A percentile compares a stretch with the other conserved stretches of the same genome.
Conservation (phyloP, 23 red algal species). For the Gracilariopsis chorda region DNA sequence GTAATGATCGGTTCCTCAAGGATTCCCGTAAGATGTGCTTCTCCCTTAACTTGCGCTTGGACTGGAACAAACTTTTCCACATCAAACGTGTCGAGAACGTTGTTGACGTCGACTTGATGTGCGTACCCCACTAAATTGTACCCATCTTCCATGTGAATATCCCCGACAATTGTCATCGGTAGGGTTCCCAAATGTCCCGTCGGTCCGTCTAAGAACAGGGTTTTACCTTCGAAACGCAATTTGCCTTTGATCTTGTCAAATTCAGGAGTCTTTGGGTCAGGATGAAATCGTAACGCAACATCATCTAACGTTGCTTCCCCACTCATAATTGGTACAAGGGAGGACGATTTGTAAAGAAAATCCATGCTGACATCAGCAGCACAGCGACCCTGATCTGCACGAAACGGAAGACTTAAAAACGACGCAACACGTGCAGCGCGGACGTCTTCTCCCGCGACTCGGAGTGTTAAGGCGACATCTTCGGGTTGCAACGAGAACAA, state of each 20-base stretch:
- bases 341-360: slow-evolving; percentile 38
- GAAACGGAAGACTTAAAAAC: slow-evolving; percentile 77
- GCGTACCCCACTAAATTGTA: slow-evolving; percentile 70
- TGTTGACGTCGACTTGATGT: slow-evolving; percentile 64
- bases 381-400: slow-evolving; percentile 52
- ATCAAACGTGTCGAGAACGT: slow-evolving; percentile 79
- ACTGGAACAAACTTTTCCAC: slow-evolving; percentile 73
- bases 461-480: slow-evolving; percentile 16
- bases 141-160: slow-evolving; percentile 72
- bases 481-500: slow-evolving; percentile 18
- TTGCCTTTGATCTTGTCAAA: slow-evolving; percentile 61
- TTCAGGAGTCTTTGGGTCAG: slow-evolving; percentile 70
- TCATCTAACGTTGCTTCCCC: slow-evolving; percentile 49
- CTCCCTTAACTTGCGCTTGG: slow-evolving; percentile 38
- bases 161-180: slow-evolving; percentile 75
- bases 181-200: slow-evolving; percentile 61
- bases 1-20: slow-evolving; percentile 73
- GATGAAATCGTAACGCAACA: slow-evolving; percentile 74
- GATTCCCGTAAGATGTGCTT: slow-evolving; percentile 68
- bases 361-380: slow-evolving; percentile 37
- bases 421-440: slow-evolving; percentile 38
- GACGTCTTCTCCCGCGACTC: slow-evolving; percentile 32
- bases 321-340: slow-evolving; percentile 65
- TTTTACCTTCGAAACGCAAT: slow-evolving; percentile 73
- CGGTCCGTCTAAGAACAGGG: slow-evolving; percentile 76